A percentile compares a stretch with the other conserved stretches of the same genome.
phyloP scores from a whole-genome alignment of 306 rosid species.

The Cicer bijugum region DNA sequence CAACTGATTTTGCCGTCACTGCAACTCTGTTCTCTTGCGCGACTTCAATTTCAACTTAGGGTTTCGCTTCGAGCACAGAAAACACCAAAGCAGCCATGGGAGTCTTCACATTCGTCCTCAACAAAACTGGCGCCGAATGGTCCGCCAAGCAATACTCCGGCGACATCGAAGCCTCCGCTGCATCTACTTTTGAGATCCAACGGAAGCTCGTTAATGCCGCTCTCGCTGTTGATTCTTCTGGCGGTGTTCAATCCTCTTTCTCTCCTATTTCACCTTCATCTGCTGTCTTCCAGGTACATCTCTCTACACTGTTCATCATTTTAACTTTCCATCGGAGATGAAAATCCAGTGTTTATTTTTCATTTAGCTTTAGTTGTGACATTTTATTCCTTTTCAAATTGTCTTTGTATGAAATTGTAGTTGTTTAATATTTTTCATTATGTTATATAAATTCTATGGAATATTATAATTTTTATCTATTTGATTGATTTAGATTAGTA shows the following conservation, averaged over 20 bases:
- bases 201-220: slow-evolving; percentile 72
- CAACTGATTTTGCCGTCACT: slow-evolving; percentile 15
- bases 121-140: slow-evolving; percentile 72
- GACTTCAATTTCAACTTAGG: slow-evolving; percentile 32
- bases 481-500: background rate
- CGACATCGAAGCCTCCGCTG: slow-evolving; percentile 75
- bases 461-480: background rate
- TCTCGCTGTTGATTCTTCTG: slow-evolving; percentile 71
- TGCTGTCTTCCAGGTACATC: slow-evolving; percentile 75
- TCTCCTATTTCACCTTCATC: slow-evolving; percentile 68
- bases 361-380: too few species aligned
- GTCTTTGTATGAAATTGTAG: background rate
- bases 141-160: slow-evolving; percentile 72
- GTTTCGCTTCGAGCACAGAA: slow-evolving; percentile 12
- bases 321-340: background rate
- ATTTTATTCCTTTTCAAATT: background rate
- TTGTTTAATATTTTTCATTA: background rate
- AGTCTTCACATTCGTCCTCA: slow-evolving; percentile 75
- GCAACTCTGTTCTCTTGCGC: slow-evolving; percentile 10
- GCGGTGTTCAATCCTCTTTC: slow-evolving; percentile 79
- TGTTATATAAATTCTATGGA: background rate
- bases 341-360: background rate
- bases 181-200: slow-evolving; percentile 68
- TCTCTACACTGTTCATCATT: background rate
- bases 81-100: slow-evolving; percentile 60